phyloP scores from a whole-genome alignment of 306 rosid species.

The Gastrolobium bilobum region DNA sequence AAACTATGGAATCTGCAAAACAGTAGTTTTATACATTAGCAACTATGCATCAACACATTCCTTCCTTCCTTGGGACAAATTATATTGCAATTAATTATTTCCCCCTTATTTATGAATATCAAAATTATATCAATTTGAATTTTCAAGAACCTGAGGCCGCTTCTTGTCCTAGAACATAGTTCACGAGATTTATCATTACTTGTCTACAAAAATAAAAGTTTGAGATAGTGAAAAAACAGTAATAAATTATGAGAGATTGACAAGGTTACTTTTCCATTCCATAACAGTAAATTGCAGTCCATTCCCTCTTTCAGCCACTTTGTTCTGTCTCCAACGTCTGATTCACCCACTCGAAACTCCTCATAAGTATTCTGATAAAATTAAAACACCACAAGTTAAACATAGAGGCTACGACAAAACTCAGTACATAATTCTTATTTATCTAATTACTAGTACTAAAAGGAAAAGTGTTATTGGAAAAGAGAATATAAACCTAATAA shows the following conservation, averaged over 20 bases:
- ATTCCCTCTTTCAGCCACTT: conserved; percentile 98
- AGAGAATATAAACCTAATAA: conserved; percentile 37
- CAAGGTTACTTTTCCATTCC: conserved; percentile 84
- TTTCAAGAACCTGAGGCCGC: conserved; percentile 17
- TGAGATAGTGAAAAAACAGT: conserved; percentile 21
- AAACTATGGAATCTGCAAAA: conserved; percentile 5
- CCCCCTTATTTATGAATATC: background rate
- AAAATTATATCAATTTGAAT: conserved; percentile 3
- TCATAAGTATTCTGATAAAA: conserved; percentile 72
- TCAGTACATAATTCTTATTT: conserved; percentile 32
- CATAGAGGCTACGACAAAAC: conserved; percentile 25
- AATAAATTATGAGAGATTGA: conserved; percentile 38
- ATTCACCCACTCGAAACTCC: conserved; percentile 79
- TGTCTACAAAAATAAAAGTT: conserved; percentile 8
- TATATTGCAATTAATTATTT: conserved; percentile 21
- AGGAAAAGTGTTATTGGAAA: conserved; percentile 41
- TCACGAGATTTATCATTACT: conserved; percentile 1
- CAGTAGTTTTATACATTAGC: conserved; percentile 27
- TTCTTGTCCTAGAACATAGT: conserved; percentile 31
- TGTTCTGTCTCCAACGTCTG: conserved; percentile 73
- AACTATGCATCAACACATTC: conserved; percentile 17
- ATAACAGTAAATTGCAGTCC: conserved; percentile 87
- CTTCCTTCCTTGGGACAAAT: conserved; percentile 28
- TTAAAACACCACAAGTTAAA: conserved; percentile 38
- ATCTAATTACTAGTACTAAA: conserved; percentile 22